phyloP scores from a whole-genome alignment of 2,329 filamentous ascomycete species.

The Fusarium mundagurra region DNA sequence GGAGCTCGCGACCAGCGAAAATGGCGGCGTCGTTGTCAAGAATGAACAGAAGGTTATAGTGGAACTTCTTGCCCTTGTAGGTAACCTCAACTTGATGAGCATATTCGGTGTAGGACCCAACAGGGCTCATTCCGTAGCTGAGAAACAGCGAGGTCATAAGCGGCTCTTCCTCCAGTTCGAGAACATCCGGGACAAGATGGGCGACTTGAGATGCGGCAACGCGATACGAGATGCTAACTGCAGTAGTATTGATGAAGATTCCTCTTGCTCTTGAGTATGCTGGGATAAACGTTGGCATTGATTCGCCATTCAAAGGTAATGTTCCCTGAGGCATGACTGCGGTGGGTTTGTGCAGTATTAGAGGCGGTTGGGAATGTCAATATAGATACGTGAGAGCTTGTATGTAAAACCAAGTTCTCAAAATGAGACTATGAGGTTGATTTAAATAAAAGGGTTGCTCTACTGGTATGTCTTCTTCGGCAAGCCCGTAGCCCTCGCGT shows the following conservation, averaged over 20 bases:
- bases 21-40: background rate
- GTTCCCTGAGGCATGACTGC: background rate
- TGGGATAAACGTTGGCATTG: background rate
- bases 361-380: background rate
- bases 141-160: background rate
- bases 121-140: background rate
- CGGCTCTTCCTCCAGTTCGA: background rate
- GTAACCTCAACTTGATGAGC: background rate
- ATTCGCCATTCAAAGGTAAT: background rate
- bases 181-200: background rate
- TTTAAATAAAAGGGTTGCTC: fast-evolving
- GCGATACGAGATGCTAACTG: background rate
- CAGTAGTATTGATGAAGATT: background rate
- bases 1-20: background rate
- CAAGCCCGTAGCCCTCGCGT: fast-evolving
- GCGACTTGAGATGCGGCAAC: background rate
- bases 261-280: background rate
- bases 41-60: background rate
- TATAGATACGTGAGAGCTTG: background rate
- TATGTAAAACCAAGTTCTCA: fast-evolving
- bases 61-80: background rate
- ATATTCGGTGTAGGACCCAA: background rate
- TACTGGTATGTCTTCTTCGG: background rate
- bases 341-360: background rate
- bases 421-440: background rate